Evolutionary conservation across 768 basidiomycete genomes (phyloP).

Genomic region (Suillus plorans): DNA sequence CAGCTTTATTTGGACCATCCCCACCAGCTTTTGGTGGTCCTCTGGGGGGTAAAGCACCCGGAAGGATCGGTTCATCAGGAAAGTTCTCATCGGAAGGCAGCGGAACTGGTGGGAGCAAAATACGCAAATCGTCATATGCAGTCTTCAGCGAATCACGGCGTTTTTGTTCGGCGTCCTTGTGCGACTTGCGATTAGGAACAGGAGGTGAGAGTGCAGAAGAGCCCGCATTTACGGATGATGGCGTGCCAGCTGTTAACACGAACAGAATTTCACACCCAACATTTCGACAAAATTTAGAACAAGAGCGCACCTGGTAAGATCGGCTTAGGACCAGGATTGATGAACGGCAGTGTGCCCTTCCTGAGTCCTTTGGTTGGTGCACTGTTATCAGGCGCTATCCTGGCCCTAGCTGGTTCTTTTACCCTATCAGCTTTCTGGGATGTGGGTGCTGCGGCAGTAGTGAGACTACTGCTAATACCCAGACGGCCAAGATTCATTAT

Average conservation of each 20-base stretch:
- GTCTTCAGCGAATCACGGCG: slow-evolving; percentile 95
- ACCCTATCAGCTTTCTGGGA: slow-evolving; percentile 27
- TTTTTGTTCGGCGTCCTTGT: slow-evolving; percentile 97
- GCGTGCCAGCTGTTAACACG: slow-evolving; percentile 33
- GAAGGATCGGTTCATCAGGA: slow-evolving; percentile 72
- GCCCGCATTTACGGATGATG: slow-evolving; percentile 24
- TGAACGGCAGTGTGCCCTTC: slow-evolving; percentile 31
- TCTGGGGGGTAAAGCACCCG: slow-evolving; percentile 86
- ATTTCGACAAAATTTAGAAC: background rate
- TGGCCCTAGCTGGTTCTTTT: slow-evolving; percentile 31
- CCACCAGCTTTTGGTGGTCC: slow-evolving; percentile 82
- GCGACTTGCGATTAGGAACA: slow-evolving; percentile 70
- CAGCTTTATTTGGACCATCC: slow-evolving; percentile 93
- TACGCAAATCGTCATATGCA: slow-evolving; percentile 83
- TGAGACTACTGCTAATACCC: slow-evolving; percentile 47
- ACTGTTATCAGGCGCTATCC: slow-evolving; percentile 18
- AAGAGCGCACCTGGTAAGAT: slow-evolving; percentile 63
- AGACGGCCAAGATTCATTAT: slow-evolving; percentile 86
- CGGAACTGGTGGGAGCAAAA: slow-evolving; percentile 85
- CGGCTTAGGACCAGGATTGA: slow-evolving; percentile 64
- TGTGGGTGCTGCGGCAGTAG: slow-evolving; percentile 23
- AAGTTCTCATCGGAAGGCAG: slow-evolving; percentile 73
- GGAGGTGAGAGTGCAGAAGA: slow-evolving; percentile 32
- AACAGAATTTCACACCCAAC: slow-evolving; percentile 3
- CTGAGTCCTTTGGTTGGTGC: slow-evolving; percentile 21